These are phyloP conservation scores for Emericellopsis atlantica DNA, from an alignment of 2,329 filamentous ascomycete species.

Conservation along the genomic window DNA sequence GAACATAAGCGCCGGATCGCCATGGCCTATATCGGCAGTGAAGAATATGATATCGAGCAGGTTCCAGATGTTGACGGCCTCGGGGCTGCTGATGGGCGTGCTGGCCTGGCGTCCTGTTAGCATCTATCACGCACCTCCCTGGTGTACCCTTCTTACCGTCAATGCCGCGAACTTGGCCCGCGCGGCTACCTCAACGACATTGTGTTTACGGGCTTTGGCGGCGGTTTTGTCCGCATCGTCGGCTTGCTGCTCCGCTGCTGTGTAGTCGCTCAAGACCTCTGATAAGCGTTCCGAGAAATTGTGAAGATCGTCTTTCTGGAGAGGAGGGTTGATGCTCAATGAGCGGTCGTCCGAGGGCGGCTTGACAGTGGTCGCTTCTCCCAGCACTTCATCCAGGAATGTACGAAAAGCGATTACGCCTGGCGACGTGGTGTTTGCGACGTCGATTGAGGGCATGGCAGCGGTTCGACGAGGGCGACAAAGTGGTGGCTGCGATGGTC, in stretches of 20 bases:
- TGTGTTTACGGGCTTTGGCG: slow-evolving; percentile 39
- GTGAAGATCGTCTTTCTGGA: slow-evolving; percentile 56
- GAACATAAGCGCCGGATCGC: slow-evolving; percentile 70
- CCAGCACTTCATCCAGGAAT: slow-evolving; percentile 44
- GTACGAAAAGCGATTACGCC: slow-evolving; percentile 39
- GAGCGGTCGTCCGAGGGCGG: slow-evolving; percentile 11
- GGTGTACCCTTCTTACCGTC: slow-evolving; percentile 44
- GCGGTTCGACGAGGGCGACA: slow-evolving; percentile 1
- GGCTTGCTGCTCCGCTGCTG: slow-evolving; percentile 14
- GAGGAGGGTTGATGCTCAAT: slow-evolving; percentile 56
- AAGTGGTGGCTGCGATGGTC: neutral
- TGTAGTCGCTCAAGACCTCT: slow-evolving; percentile 12
- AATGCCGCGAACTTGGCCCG: slow-evolving; percentile 68
- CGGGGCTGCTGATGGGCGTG: slow-evolving; percentile 62
- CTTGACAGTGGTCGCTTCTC: slow-evolving; percentile 46
- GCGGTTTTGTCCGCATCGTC: slow-evolving; percentile 24
- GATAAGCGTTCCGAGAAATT: slow-evolving; percentile 32
- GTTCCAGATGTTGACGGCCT: slow-evolving; percentile 83
- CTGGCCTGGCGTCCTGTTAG: slow-evolving; percentile 41
- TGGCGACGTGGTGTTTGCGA: slow-evolving; percentile 32
- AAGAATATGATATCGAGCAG: slow-evolving; percentile 84
- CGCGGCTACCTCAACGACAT: slow-evolving; percentile 72
- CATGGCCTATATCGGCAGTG: slow-evolving; percentile 68
- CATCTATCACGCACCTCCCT: slow-evolving; percentile 15
- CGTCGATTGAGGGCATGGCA: slow-evolving; percentile 36